A percentile compares a stretch with the other conserved stretches of the same genome.
Evolutionary conservation across 495 filamentous ascomycete genomes (phyloP).

Genomic region (Thozetella sp.): DNA sequence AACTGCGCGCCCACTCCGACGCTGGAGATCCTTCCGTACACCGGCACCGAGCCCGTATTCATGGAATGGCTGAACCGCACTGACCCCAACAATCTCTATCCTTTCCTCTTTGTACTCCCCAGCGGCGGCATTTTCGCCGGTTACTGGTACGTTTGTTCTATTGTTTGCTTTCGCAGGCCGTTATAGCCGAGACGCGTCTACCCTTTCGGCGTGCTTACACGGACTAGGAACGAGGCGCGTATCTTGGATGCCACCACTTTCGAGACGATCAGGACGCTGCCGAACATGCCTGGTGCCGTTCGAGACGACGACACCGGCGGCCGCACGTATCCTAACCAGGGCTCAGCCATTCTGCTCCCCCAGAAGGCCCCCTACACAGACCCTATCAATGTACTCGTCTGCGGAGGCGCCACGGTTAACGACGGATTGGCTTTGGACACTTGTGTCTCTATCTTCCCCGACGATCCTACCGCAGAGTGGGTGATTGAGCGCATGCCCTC

Average conservation of each 20-base stretch:
- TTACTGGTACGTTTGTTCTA: no score
- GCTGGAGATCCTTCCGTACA: slow-evolving; percentile 61
- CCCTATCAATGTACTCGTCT: slow-evolving; percentile 55
- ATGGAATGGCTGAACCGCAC: slow-evolving; percentile 67
- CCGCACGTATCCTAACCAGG: slow-evolving; percentile 65
- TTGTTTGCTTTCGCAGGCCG: no score
- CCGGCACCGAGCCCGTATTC: slow-evolving; percentile 43
- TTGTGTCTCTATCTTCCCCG: slow-evolving; percentile 63
- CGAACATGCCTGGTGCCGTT: slow-evolving; percentile 61
- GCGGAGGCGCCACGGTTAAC: slow-evolving; percentile 59
- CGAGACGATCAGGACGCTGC: slow-evolving; percentile 51
- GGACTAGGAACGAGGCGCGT: slow-evolving; percentile 65
- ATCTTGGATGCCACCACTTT: slow-evolving; percentile 62
- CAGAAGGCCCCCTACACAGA: slow-evolving; percentile 59
- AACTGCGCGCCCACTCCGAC: slow-evolving; percentile 61
- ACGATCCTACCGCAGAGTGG: slow-evolving; percentile 55
- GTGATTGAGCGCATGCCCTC: slow-evolving; percentile 68
- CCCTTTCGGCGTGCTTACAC: no score
- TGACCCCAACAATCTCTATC: slow-evolving; percentile 67
- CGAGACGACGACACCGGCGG: slow-evolving; percentile 58
- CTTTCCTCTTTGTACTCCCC: slow-evolving; percentile 58
- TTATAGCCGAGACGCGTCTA: no score
- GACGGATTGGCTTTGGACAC: slow-evolving; percentile 61
- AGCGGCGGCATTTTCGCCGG: slow-evolving; percentile 63
- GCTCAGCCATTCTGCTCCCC: slow-evolving; percentile 57